Conservation (phyloP, 2,329 filamentous ascomycete genomes). For the Penicillium freii region DNA sequence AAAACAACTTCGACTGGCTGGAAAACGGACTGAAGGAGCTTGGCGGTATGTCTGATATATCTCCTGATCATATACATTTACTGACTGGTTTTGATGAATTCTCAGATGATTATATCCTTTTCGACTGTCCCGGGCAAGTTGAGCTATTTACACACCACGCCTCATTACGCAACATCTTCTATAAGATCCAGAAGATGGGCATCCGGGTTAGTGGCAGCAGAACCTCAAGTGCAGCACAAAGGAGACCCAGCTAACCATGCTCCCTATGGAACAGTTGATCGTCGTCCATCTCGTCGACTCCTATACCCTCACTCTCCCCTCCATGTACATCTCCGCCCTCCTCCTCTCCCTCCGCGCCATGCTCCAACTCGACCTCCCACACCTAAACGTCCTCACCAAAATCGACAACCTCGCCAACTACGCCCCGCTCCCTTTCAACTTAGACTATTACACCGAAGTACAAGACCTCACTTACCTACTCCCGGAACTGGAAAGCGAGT, state of each 20-base stretch:
- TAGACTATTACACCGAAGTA: slow-evolving; percentile 96
- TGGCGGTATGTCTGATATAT: slow-evolving; percentile 49
- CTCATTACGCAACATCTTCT: slow-evolving; percentile 87
- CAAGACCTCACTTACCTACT: slow-evolving; percentile 85
- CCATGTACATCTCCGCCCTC: slow-evolving; percentile 90
- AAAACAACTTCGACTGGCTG: slow-evolving; percentile 91
- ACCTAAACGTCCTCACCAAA: slow-evolving; percentile 94
- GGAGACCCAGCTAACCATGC: slow-evolving; percentile 3
- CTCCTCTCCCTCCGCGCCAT: slow-evolving; percentile 91
- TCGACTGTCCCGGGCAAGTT: slow-evolving; percentile 95
- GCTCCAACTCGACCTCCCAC: slow-evolving; percentile 96
- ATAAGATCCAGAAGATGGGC: slow-evolving; percentile 81
- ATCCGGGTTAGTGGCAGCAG: slow-evolving; percentile 69
- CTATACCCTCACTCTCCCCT: slow-evolving; percentile 88
- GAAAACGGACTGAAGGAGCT: slow-evolving; percentile 75
- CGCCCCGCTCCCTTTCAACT: slow-evolving; percentile 84
- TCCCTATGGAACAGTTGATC: slow-evolving; percentile 64
- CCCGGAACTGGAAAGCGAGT: slow-evolving; percentile 75
- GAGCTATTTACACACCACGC: slow-evolving; percentile 96
- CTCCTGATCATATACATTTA: not conserved
- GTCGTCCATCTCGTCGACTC: slow-evolving; percentile 92
- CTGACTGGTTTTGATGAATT: not conserved
- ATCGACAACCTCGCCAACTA: slow-evolving; percentile 91
- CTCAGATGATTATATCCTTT: slow-evolving; percentile 84
- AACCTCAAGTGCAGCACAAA: not conserved